Evolutionary conservation across 148 eudicot genomes (phyloP).

Genomic region (Cornus suecica): DNA sequence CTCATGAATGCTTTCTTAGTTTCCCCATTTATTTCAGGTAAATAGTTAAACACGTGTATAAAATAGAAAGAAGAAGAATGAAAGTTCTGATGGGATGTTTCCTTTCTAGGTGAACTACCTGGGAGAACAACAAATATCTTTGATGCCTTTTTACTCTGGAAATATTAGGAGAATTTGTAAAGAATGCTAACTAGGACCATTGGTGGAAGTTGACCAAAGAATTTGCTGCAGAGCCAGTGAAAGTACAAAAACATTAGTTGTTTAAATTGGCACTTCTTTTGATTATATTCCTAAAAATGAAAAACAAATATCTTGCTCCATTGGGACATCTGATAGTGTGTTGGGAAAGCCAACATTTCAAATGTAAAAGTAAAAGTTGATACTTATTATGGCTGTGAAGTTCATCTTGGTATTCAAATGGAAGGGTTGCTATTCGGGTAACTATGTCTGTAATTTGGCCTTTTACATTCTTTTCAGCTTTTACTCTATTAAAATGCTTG

Average conservation of each 20-base stretch:
- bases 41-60: not conserved
- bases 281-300: not conserved
- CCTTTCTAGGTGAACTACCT: not conserved
- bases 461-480: not conserved
- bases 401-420: not conserved
- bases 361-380: not conserved
- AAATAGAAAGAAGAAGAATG: not conserved
- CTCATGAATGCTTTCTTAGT: not conserved
- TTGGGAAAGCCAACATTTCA: not conserved
- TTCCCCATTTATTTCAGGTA: not conserved
- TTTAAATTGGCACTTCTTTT: slow-evolving; percentile 1
- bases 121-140: not conserved
- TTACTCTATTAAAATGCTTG: not conserved
- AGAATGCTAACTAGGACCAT: not conserved
- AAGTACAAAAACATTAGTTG: not conserved
- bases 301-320: not conserved
- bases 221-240: not conserved
- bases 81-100: not conserved
- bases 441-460: not conserved
- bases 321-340: too few relatives aligned
- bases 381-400: not conserved
- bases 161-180: not conserved
- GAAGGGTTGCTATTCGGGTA: not conserved
- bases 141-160: not conserved
- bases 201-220: not conserved